A percentile compares a stretch with the other conserved stretches of the same genome.
These are phyloP conservation scores for Ogataea minuta DNA, from an alignment of 805 yeast genomes.

Conservation along the genomic window DNA sequence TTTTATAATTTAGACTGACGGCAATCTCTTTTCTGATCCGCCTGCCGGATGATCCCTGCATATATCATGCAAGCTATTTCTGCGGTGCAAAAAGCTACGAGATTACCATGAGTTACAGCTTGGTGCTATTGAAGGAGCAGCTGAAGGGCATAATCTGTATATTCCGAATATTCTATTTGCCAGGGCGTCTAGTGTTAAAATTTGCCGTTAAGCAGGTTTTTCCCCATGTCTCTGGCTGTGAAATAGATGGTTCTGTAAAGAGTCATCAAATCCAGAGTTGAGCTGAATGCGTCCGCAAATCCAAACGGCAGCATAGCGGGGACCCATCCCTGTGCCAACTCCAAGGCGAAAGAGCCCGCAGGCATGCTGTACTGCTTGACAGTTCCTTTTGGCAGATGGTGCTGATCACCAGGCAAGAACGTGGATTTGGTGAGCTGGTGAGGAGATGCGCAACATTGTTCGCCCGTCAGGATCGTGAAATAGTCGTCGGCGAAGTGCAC, in stretches of 20 bases:
- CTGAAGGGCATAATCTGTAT: too few species aligned
- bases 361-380: constrained; percentile 88
- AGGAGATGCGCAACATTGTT: constrained; percentile 70
- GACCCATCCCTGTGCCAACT: constrained; percentile 98
- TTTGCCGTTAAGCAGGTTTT: constrained; percentile 68
- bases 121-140: too few species aligned
- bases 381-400: constrained; percentile 70
- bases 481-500: constrained; percentile 97
- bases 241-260: constrained; percentile 65
- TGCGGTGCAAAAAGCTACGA: not conserved
- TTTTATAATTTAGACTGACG: too few species aligned
- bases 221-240: constrained; percentile 77
- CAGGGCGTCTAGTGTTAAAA: too few species aligned
- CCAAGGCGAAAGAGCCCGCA: constrained; percentile 80
- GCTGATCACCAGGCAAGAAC: constrained; percentile 85
- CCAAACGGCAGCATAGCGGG: constrained; percentile 98
- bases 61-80: too few species aligned
- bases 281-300: constrained; percentile 69
- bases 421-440: constrained; percentile 61
- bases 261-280: constrained; percentile 77
- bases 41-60: too few species aligned
- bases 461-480: constrained; percentile 84
- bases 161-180: too few species aligned
- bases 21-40: too few species aligned
- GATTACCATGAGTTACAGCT: too few species aligned